phyloP scores from a whole-genome alignment of 2,329 filamentous ascomycete species.

The Tolypocladium sp. region DNA sequence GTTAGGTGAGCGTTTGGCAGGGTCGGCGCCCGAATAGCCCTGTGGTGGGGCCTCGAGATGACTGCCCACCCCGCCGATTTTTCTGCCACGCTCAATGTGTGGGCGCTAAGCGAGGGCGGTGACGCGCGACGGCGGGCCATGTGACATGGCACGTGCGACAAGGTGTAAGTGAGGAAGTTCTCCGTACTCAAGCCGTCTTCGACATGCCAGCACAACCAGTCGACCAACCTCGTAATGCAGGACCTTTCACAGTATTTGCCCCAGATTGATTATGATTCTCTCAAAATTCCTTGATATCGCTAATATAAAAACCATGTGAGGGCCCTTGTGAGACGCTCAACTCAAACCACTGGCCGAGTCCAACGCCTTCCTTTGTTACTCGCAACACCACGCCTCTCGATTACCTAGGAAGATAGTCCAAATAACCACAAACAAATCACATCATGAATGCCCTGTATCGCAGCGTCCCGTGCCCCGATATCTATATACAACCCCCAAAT shows the following conservation, averaged over 20 bases:
- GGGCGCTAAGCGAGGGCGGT: constrained; percentile 33
- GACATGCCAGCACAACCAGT: neutral
- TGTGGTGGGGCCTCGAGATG: constrained; percentile 23
- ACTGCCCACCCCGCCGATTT: constrained; percentile 25
- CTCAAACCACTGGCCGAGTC: neutral
- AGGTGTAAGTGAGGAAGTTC: too few relatives aligned
- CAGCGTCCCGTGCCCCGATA: neutral
- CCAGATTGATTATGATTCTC: neutral
- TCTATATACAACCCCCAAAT: constrained; percentile 3
- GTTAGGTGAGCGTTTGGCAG: constrained; percentile 14
- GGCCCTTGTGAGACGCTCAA: neutral
- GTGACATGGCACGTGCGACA: constrained; percentile 13
- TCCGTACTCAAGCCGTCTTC: too few relatives aligned
- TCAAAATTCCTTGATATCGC: neutral
- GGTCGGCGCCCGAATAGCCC: constrained; percentile 26
- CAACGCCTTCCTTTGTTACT: neutral
- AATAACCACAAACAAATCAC: neutral
- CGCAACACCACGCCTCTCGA: neutral
- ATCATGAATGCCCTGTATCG: neutral
- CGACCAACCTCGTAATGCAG: neutral
- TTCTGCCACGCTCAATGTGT: constrained; percentile 27
- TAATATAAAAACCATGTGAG: neutral
- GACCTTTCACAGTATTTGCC: neutral
- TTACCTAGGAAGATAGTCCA: neutral
- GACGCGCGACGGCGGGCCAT: constrained; percentile 10